phyloP scores from a whole-genome alignment of 2,329 filamentous ascomycete species.

The Colletotrichum costaricense region DNA sequence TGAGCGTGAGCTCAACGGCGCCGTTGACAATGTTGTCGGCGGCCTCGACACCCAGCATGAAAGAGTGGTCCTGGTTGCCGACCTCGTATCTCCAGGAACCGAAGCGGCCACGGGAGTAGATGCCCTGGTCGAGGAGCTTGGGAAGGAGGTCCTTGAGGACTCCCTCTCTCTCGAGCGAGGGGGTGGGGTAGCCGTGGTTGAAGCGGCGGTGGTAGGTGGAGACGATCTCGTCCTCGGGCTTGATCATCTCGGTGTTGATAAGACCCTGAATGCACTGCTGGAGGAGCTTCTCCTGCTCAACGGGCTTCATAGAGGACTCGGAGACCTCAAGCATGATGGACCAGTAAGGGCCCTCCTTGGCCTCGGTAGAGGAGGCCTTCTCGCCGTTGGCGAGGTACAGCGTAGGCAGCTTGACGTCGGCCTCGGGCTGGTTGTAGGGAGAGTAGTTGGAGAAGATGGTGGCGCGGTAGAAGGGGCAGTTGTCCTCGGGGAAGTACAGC shows the following conservation, averaged over 20 bases:
- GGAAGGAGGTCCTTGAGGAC: conserved; percentile 93
- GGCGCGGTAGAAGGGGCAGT: conserved; percentile 99
- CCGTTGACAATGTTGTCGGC: conserved; percentile 91
- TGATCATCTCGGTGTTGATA: conserved; percentile 97
- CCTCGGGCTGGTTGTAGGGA: conserved; percentile 93
- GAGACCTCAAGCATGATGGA: conserved; percentile 99
- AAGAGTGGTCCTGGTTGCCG: conserved; percentile 97
- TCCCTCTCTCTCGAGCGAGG: conserved; percentile 92
- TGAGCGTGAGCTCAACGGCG: conserved; percentile 90
- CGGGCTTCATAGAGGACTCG: conserved; percentile 94
- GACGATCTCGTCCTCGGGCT: conserved; percentile 91
- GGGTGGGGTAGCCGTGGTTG: conserved; percentile 98
- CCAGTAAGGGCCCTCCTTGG: conserved; percentile 96
- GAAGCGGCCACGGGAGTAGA: conserved; percentile 96
- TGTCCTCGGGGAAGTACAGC: conserved; percentile 99
- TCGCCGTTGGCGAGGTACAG: conserved; percentile 87
- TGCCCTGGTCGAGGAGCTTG: conserved; percentile 89
- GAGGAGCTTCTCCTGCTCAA: conserved; percentile 86
- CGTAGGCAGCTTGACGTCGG: conserved; percentile 86
- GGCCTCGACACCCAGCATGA: conserved; percentile 96
- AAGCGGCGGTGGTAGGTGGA: conserved; percentile 98
- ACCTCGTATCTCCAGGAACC: conserved; percentile 97
- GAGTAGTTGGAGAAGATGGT: conserved; percentile 99
- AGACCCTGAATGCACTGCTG: conserved; percentile 95
- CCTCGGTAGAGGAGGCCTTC: conserved; percentile 77